A percentile compares a stretch with the other conserved stretches of the same genome.
Conservation (phyloP, 108 stramenopile genomes). For the Conticribra weissflogii region DNA sequence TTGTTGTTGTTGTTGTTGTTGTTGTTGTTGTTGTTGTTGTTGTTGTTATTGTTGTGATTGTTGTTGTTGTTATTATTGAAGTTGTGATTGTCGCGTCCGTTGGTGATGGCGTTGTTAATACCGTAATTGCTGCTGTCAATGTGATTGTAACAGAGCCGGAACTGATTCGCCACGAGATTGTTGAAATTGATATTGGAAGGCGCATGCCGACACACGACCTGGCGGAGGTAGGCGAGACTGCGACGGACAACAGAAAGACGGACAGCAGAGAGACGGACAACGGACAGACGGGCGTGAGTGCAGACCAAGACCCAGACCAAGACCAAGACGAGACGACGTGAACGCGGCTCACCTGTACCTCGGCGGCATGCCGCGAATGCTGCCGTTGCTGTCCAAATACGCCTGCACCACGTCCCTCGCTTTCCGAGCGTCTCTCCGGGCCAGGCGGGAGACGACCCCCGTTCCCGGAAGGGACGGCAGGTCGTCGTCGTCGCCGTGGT, state of each 20-base stretch:
- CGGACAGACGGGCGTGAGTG: too few species aligned
- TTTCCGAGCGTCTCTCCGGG: slow-evolving; percentile 42
- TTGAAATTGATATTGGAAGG: slow-evolving; percentile 24
- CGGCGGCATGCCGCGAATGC: slow-evolving; percentile 64
- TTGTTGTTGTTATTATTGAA: background rate
- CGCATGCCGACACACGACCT: slow-evolving; percentile 40
- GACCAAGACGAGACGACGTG: too few species aligned
- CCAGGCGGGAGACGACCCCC: slow-evolving; percentile 58
- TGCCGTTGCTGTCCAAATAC: slow-evolving; percentile 66
- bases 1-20: background rate
- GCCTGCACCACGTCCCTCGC: slow-evolving; percentile 60
- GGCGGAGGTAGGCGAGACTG: slow-evolving; percentile 60
- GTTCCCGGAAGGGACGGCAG: slow-evolving; percentile 42
- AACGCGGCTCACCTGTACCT: slow-evolving; percentile 43
- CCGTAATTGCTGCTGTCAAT: slow-evolving; percentile 8
- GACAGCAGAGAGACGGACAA: background rate
- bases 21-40: background rate
- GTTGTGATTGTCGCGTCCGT: background rate
- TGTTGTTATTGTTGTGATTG: background rate
- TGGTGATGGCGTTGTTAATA: slow-evolving; percentile 1
- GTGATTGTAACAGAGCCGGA: too few species aligned
- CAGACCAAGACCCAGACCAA: too few species aligned
- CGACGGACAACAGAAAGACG: background rate
- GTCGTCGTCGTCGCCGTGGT: background rate
- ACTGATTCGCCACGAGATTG: slow-evolving; percentile 18